Base-by-base conservation (phyloP, 176 grass and related monocot genomes). In the Chrysopogon serrulatus region DNA sequence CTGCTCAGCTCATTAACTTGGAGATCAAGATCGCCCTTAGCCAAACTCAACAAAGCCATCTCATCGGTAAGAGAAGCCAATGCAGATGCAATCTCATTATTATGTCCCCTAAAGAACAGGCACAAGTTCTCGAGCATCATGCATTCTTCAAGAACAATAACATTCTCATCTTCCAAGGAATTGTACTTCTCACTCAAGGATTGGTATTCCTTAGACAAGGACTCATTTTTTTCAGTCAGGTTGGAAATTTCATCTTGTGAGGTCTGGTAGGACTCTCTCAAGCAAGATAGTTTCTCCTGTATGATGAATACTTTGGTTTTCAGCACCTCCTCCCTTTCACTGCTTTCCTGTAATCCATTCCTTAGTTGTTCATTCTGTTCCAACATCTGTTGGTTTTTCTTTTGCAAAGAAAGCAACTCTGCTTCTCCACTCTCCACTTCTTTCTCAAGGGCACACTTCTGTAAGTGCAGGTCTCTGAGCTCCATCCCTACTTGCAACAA, bases 91-190 rank as follows among this genome's bases (percentile, higher is more conserved):
- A 90, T 91, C 86, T 98, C 93, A 77, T 86, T 86, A 84, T 88
- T 90, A 82, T 95, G 96, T 47, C 89, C 82, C 74, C 79, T 87
- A 65, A 93, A 90, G 76, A 95, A 93, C 35, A 86, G 88, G 91
- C 73, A 93, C 48, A 95, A 79, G 86, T 95, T 87, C 39, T 93
- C 89, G 7, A 95, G 84, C 79, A 62, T 93, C 85, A 95, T 90
- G 57, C 84, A 84, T 80, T 98, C 89, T 65, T 81, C 57, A 87
- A 92, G 47, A 82, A 83, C 11, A 33, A 73, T 28, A 47, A 18
- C 13, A 35, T 88, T 87, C 35, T 92, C 90, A 69, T 86, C 63
- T 78, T 90, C 85, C 85, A 92, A 74, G 57, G 65, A 72, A 69
- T 81, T 77, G 65, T 83, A 79, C 73, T 86, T 85, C 74, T 86